These are phyloP conservation scores for Leccinum angustisporum DNA, from an alignment of 1,284 basidiomycete genomes.

Conservation along the genomic window DNA sequence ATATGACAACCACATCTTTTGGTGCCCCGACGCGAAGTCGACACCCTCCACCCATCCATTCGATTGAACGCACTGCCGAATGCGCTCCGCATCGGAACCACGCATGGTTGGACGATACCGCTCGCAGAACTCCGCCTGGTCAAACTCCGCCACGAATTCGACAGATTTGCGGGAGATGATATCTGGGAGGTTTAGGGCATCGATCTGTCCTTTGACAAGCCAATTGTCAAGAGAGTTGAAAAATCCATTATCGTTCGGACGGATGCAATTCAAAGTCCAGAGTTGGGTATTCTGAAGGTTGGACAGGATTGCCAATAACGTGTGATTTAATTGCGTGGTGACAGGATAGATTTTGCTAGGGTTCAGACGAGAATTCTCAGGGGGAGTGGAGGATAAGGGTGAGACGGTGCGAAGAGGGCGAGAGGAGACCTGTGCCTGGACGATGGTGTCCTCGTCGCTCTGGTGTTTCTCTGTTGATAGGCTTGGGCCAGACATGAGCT, in stretches of 20 bases:
- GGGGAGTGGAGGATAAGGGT: slow-evolving; percentile 41
- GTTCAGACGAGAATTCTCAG: slow-evolving; percentile 56
- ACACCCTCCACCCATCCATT: slow-evolving; percentile 74
- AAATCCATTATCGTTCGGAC: slow-evolving; percentile 87
- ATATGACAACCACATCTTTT: slow-evolving; percentile 77
- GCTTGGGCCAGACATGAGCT: slow-evolving; percentile 86
- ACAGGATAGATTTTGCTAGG: slow-evolving; percentile 77
- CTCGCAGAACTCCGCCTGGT: slow-evolving; percentile 69
- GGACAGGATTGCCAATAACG: slow-evolving; percentile 67
- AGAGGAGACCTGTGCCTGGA: slow-evolving; percentile 90
- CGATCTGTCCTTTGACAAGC: slow-evolving; percentile 79
- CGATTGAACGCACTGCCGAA: slow-evolving; percentile 68
- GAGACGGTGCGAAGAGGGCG: slow-evolving; percentile 60
- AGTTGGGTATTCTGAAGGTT: slow-evolving; percentile 63
- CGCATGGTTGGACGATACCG: slow-evolving; percentile 77
- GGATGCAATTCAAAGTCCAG: slow-evolving; percentile 84
- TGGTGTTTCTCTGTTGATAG: slow-evolving; percentile 82
- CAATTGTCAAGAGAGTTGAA: slow-evolving; percentile 88
- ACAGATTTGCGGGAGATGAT: slow-evolving; percentile 60
- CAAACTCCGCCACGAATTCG: slow-evolving; percentile 72
- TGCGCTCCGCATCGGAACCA: slow-evolving; percentile 65
- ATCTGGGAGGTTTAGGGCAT: slow-evolving; percentile 73
- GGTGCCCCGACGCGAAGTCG: slow-evolving; percentile 72
- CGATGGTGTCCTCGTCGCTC: slow-evolving; percentile 80
- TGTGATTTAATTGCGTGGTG: slow-evolving; percentile 81